Conservation (phyloP, 345 rosid species). For the Linum usitatissimum region DNA sequence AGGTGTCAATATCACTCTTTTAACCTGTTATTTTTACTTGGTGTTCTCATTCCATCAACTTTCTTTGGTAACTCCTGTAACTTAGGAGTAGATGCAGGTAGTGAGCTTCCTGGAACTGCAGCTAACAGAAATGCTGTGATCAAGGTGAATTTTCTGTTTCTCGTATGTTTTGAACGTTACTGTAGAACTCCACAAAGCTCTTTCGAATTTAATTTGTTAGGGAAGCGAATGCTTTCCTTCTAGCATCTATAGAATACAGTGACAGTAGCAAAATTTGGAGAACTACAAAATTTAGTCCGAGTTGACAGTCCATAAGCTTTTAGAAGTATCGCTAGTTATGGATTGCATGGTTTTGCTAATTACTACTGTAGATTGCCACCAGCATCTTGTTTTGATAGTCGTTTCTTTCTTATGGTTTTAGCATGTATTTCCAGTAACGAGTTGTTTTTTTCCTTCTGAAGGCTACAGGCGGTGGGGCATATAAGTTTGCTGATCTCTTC, state of each 20-base stretch:
- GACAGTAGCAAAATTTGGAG: neutral
- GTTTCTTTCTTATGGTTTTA: neutral
- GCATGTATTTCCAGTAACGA: neutral
- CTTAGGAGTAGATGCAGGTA: conserved; percentile 39
- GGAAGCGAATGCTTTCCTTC: neutral
- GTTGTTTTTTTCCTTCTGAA: conserved; percentile 27
- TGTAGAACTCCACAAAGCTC: neutral
- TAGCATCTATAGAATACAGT: neutral
- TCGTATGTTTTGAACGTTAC: neutral
- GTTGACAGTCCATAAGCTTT: too few relatives aligned
- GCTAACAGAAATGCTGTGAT: conserved; percentile 37
- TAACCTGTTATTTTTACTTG: neutral
- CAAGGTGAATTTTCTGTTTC: conserved; percentile 37
- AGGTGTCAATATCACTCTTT: conserved; percentile 5
- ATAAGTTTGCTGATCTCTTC: conserved; percentile 80
- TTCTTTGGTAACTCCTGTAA: neutral
- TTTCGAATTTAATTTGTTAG: neutral
- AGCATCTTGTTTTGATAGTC: neutral
- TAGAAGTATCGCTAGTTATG: neutral
- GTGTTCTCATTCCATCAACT: neutral
- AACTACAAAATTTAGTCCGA: too few relatives aligned
- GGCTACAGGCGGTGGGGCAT: conserved; percentile 99
- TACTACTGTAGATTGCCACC: neutral
- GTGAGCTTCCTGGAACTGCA: conserved; percentile 34
- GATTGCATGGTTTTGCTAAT: neutral